Evolutionary conservation across 371 early-diverging fungal genomes (phyloP).

Genomic region (Aphelidium insulamus): DNA sequence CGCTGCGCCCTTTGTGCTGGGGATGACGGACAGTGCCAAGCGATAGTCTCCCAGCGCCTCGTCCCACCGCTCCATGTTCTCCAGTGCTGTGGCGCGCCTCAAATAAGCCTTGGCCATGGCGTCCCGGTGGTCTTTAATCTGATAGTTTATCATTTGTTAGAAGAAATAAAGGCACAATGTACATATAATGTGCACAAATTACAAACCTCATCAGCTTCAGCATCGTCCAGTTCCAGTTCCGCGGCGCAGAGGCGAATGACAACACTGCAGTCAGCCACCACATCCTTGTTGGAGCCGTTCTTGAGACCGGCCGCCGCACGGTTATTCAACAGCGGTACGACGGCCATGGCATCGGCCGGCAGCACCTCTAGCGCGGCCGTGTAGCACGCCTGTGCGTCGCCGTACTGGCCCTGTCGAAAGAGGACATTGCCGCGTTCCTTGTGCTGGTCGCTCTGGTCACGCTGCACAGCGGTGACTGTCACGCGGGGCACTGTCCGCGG

Average conservation of each 20-base stretch:
- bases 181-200: too few relatives aligned
- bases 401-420: conserved; percentile 75
- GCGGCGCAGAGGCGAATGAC: too few relatives aligned
- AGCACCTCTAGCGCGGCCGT: conserved; percentile 31
- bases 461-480: too few relatives aligned
- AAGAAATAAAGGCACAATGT: too few relatives aligned
- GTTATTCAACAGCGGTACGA: conserved; percentile 55
- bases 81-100: conserved; percentile 54
- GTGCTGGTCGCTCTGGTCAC: conserved; percentile 2
- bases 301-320: conserved; percentile 67
- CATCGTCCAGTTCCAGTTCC: too few relatives aligned
- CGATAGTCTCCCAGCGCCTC: conserved; percentile 49
- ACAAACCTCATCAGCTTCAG: too few relatives aligned
- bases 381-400: conserved; percentile 51
- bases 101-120: conserved; percentile 39
- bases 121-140: too few relatives aligned
- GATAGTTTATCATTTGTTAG: too few relatives aligned
- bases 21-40: conserved; percentile 18
- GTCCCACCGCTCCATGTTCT: conserved; percentile 50
- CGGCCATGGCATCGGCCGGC: conserved; percentile 28
- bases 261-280: conserved; percentile 33
- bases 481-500: too few relatives aligned
- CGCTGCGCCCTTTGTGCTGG: conserved; percentile 19
- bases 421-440: conserved; percentile 48
- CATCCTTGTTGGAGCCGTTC: conserved; percentile 52